Evolutionary conservation across 805 yeast genomes (phyloP), one percentile per base, ranked within the genome.

Genomic region (Pichia gijzeniarum): DNA sequence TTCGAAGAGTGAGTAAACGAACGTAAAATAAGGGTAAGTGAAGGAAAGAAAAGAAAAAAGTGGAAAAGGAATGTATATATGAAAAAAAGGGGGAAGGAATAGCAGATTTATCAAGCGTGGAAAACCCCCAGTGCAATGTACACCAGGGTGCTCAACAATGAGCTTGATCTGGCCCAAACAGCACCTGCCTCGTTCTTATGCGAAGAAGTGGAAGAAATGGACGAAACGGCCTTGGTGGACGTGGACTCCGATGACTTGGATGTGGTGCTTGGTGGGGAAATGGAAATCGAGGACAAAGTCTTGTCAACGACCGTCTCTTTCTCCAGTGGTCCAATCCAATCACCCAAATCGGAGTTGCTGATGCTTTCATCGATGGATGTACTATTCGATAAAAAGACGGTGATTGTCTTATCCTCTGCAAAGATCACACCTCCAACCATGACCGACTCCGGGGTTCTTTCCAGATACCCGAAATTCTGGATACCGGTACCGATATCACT

Each of bases 381-480:
- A 27, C 63, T 59, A 57, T 80, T 73, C 31, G 82, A 73, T 49
- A 82, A 50, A 63, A 81, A 84, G 5, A 80, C 79, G n/a, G 76
- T 63, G 16, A 77, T 81, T 37, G 68, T 69, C 36, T 88, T 88
- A 51, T 71, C 70, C 44, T 75, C 63, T 48, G 76, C 85, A 54
- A 84, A 82, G 6, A 77, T 73, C 40, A 81, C 88, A 61, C 90
- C 91, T 48, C 91, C 91, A 45, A 53, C 67, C 86, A 81, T 80
- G 17, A 72, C 65, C 8, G 67, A 56, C 9, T 53, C 43, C 40
- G 74, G 69, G 41, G 76, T 74, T 71, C 91, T 76, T 48, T 67
- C 59, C 42, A 82, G 67, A 57, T 73, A 78, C 34, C 82, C 88
- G 34, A 65, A 60, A 28, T 74, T 71, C 48, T 71, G 76, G 41